Evolutionary conservation across 371 early-diverging fungal genomes (phyloP), one percentile per base, ranked within the genome.

Genomic region (Saksenaea vasiformis): DNA sequence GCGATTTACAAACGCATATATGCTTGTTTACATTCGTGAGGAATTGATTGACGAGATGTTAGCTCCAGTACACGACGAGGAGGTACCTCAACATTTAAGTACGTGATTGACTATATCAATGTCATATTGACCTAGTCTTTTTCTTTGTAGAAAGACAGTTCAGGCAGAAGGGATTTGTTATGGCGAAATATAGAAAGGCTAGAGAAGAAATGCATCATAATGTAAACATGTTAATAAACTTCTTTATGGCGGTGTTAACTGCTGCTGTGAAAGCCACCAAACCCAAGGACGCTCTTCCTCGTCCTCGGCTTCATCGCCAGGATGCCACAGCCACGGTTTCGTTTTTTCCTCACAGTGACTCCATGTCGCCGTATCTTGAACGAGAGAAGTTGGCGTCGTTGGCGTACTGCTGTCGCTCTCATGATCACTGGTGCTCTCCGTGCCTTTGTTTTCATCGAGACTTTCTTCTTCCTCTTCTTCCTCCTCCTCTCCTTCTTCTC

Each of bases 1-100:
- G 64, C 85, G 91, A 11, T 93, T 90, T 62, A 94, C 96, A 1
- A 98, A 94, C 72, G 98, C 98, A 0, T 97, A 98, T 79, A 97
- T 98, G 96, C 82, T 97, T 71, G 96, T 96, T 27, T 97, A 98
- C 70, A 85, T 98, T 36, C 90, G 93, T 54, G 88, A 94, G 70
- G 65, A 81, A 8, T 77, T 84, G 54, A 67, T 87, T 64, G 90
- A 88, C 44, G 70, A 82, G 28, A 83, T 97, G 2, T 72, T 96
- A 55, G 80, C 76, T 24, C 88, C 87, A 0, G 78, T 95, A 4
- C 67, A 80, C 0, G 68, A 72, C 8, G 63, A 76, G 3, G 93
- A 95, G 61, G 88, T 95, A 37, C 97, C 97, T 1, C 74, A 71
- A 41, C 95, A 96, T 69, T 70, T 98, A 56, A 73, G 88, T 69